These are phyloP conservation scores for Diaporthe sp. DNA, from an alignment of 2,329 filamentous ascomycete genomes.

Conservation along the genomic window DNA sequence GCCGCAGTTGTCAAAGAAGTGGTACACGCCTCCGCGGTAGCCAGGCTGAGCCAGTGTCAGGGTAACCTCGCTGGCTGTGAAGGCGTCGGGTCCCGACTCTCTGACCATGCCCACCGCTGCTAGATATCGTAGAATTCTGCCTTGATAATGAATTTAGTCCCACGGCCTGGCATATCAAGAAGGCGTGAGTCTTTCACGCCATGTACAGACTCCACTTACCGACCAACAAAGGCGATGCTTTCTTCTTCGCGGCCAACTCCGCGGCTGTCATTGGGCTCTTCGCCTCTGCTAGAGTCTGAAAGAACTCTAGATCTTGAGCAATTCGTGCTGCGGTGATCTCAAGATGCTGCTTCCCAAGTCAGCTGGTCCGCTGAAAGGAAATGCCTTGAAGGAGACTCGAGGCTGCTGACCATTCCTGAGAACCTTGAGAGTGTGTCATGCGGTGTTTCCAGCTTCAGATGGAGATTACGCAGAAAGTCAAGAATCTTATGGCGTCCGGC, in stretches of 20 bases:
- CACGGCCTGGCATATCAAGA: neutral
- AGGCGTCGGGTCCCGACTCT: constrained; percentile 28
- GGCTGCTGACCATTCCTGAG: neutral
- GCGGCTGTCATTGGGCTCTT: neutral
- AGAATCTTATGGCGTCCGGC: constrained; percentile 22
- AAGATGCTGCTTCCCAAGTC: neutral
- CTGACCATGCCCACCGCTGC: constrained; percentile 18
- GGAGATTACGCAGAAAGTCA: constrained; percentile 28
- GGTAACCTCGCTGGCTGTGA: constrained; percentile 29
- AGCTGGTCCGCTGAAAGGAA: accelerated
- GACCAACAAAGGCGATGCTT: neutral
- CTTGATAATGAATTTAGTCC: neutral
- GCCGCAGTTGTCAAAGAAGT: constrained; percentile 37
- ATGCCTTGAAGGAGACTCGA: accelerated
- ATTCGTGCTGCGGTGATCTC: constrained; percentile 7
- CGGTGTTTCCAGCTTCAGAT: constrained; percentile 34
- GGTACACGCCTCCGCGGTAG: constrained; percentile 36
- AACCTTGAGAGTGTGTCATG: constrained; percentile 33
- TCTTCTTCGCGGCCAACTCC: constrained; percentile 16
- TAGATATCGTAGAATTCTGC: constrained; percentile 16
- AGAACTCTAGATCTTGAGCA: constrained; percentile 12
- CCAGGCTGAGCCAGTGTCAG: constrained; percentile 29
- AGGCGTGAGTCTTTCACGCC: neutral
- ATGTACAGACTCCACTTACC: neutral
- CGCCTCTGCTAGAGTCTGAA: neutral